Evolutionary conservation across 2,329 filamentous ascomycete species (phyloP).

Genomic region (Daldinia sp.): DNA sequence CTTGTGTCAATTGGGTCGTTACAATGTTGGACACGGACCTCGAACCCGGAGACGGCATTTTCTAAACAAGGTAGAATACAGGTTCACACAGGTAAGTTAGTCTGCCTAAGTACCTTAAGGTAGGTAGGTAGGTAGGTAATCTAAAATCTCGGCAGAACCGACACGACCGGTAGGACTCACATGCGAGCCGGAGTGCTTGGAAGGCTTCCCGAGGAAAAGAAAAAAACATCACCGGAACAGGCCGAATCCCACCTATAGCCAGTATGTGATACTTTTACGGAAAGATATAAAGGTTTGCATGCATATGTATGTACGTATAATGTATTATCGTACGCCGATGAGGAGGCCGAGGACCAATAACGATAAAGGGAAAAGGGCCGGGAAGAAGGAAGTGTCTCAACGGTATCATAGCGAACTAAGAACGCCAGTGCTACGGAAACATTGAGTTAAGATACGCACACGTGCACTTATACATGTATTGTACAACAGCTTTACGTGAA

Average conservation of each 20-base stretch:
- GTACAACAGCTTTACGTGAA: not conserved
- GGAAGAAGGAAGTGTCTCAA: not conserved
- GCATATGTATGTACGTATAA: constrained; percentile 2
- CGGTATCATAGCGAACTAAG: not conserved
- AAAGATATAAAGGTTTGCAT: not conserved
- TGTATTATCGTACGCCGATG: not conserved
- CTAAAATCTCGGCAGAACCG: not conserved
- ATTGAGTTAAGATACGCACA: not conserved
- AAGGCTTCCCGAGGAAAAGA: not conserved
- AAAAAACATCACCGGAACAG: constrained; percentile 2
- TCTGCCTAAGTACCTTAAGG: not conserved
- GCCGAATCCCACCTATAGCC: not conserved
- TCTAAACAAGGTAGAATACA: not conserved
- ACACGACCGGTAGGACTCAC: not conserved
- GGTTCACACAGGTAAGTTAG: no score
- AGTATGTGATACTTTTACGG: not conserved
- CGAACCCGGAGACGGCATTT: not conserved
- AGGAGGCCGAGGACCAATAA: not conserved
- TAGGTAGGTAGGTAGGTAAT: not conserved
- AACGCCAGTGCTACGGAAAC: not conserved
- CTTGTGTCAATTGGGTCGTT: no score
- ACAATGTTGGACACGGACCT: no score
- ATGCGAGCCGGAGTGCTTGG: not conserved
- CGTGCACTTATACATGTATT: not conserved
- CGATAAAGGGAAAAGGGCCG: not conserved